These are phyloP conservation scores for Sequoia sempervirens DNA, from an alignment of 75 land plant genomes.

Conservation along the genomic window DNA sequence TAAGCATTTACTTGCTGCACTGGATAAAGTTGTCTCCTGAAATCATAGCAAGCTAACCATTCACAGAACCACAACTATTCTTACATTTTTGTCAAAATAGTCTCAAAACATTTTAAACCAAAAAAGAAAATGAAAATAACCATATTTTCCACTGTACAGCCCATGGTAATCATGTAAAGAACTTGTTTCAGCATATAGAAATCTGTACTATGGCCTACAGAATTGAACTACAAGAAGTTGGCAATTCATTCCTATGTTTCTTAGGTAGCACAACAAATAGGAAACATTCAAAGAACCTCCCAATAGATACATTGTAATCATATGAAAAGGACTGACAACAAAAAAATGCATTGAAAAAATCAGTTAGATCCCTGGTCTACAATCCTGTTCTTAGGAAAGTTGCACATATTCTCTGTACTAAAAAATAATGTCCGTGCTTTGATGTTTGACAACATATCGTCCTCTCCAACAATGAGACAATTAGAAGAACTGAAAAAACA, in stretches of 20 bases:
- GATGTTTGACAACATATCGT: neutral
- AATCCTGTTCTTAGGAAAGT: neutral
- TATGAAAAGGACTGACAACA: neutral
- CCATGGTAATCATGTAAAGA: neutral
- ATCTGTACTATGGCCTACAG: neutral
- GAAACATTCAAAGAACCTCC: neutral
- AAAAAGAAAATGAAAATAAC: neutral
- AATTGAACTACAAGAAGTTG: neutral
- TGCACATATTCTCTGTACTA: neutral
- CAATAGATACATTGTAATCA: neutral
- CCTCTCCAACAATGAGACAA: neutral
- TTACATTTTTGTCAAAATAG: neutral
- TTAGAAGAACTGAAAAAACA: neutral
- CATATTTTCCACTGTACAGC: too few relatives aligned
- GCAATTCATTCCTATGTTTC: neutral
- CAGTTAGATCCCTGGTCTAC: neutral
- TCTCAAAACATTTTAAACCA: neutral
- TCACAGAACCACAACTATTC: neutral
- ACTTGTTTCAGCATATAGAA: neutral
- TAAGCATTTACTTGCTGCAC: neutral
- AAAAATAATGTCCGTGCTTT: neutral
- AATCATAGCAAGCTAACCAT: neutral
- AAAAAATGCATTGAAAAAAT: neutral
- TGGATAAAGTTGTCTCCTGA: neutral
- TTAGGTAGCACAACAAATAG: neutral